Evolutionary conservation across 2,329 filamentous ascomycete species (phyloP), one percentile per base, ranked within the genome.

Genomic region (Verticillium klebahnii): DNA sequence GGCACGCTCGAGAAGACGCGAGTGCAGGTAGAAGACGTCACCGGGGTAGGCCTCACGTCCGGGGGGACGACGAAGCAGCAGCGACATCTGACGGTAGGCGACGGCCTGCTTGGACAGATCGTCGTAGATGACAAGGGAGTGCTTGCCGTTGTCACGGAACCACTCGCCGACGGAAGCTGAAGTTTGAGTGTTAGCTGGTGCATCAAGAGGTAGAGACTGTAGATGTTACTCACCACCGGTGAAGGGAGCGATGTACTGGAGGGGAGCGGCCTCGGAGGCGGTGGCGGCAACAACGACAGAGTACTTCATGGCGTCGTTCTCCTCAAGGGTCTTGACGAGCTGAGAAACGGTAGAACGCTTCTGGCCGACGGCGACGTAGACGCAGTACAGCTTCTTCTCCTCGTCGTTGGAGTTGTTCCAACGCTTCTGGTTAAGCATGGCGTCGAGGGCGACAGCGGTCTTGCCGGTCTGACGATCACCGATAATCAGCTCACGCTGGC

Each of bases 281-380:
- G 95, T 99, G 73, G 95, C 95, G 69, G 95, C 95, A 69, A 98
- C 92, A 68, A 99, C 79, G 69, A 97, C 88, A 69, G 85, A 89
- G 88, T 98, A 99, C 85, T 97, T 97, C 93, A 99, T 96, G 76
- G 95, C 93, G 73, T 98, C 93, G 80, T 97, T 97, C 90, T 98
- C 94, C 88, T 98, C 94, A 63, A 99, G 92, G 68, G 95, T 98
- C 91, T 98, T 93, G 86, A 99, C 95, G 74, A 99, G 89, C 87
- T 99, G 95, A 70, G 95, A 95, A 73, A 99, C 94, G 71, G 95
- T 99, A 72, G 95, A 98, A 80, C 95, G 93, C 89, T 99, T 99
- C 89, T 99, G 95, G 75, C 95, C 95, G 73, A 99, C 89, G 75
- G 95, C 95, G 74, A 98, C 95, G 88, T 99, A 99, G 82, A 99